Evolutionary conservation across 805 yeast genomes (phyloP).

Genomic region (Wickerhamomyces queroliae): DNA sequence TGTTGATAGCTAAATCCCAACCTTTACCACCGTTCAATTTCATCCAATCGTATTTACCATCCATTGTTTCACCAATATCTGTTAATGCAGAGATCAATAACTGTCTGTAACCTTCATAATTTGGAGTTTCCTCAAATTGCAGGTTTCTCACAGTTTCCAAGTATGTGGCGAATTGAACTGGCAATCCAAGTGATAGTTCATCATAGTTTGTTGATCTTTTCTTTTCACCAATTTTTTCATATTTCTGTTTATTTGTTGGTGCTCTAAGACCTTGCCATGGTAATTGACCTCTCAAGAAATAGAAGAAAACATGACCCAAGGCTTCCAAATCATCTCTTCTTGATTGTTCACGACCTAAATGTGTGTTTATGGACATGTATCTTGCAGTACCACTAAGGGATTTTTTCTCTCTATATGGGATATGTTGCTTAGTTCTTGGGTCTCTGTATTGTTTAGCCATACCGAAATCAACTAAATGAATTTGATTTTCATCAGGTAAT

Average conservation of each 20-base stretch:
- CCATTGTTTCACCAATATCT: conserved; percentile 53
- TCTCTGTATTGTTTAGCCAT: conserved; percentile 85
- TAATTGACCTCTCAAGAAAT: conserved; percentile 69
- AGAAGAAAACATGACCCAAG: conserved; percentile 76
- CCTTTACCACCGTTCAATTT: conserved; percentile 74
- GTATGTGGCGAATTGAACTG: conserved; percentile 70
- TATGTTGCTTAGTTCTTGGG: conserved; percentile 73
- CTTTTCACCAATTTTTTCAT: conserved; percentile 79
- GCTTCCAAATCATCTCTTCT: conserved; percentile 81
- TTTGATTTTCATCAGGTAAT: conserved; percentile 54
- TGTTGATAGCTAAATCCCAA: conserved; percentile 72
- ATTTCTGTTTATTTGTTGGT: conserved; percentile 76
- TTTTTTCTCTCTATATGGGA: conserved; percentile 76
- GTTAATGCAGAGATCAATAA: conserved; percentile 55
- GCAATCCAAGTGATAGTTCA: conserved; percentile 56
- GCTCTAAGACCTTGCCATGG: conserved; percentile 94
- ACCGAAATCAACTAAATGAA: conserved; percentile 77
- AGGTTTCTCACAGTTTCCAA: conserved; percentile 61
- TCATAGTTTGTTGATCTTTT: conserved; percentile 64
- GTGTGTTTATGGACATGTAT: conserved; percentile 87
- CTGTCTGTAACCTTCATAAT: conserved; percentile 60
- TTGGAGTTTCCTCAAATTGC: conserved; percentile 76
- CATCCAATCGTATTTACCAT: conserved; percentile 79
- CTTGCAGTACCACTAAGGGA: conserved; percentile 82
- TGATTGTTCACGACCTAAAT: conserved; percentile 77